Percentiles rank a stretch among this genome's conserved stretches.
These are phyloP conservation scores for Pleurotus pulmonarius DNA, from an alignment of 768 basidiomycete species.

Conservation along the genomic window DNA sequence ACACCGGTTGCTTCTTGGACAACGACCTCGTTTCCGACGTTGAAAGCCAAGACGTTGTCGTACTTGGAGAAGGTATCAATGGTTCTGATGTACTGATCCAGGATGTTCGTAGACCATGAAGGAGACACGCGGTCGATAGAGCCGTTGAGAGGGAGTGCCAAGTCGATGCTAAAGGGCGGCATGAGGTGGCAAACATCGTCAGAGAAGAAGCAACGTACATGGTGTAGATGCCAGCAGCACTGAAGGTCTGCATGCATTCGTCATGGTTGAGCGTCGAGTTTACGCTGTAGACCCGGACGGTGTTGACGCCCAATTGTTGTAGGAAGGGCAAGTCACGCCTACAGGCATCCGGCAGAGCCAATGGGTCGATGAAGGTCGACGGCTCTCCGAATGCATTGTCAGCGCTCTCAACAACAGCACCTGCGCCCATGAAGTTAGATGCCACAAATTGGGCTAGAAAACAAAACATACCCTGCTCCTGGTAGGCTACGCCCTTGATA, in stretches of 20 bases:
- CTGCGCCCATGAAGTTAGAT: conserved; percentile 18
- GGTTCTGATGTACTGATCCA: conserved; percentile 73
- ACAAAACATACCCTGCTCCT: conserved; percentile 59
- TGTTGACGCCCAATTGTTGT: conserved; percentile 72
- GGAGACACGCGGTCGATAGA: conserved; percentile 74
- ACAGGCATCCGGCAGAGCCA: conserved; percentile 65
- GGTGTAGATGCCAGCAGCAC: conserved; percentile 79
- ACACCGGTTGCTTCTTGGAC: conserved; percentile 48
- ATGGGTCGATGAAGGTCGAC: conserved; percentile 75
- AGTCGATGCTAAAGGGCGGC: conserved; percentile 60
- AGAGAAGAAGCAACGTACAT: conserved; percentile 51
- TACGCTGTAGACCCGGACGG: conserved; percentile 84
- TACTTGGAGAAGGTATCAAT: conserved; percentile 81
- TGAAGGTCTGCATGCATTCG: conserved; percentile 76
- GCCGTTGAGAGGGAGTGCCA: conserved; percentile 81
- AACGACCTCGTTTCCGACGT: conserved; percentile 85
- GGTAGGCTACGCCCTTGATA: conserved; percentile 86
- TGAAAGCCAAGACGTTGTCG: conserved; percentile 86
- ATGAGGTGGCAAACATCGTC: conserved; percentile 7
- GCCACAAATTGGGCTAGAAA: background rate
- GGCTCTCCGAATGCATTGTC: conserved; percentile 70
- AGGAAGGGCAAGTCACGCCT: conserved; percentile 77
- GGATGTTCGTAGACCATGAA: conserved; percentile 77
- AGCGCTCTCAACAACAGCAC: conserved; percentile 36
- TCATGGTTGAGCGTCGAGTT: conserved; percentile 83